Evolutionary conservation across 192 early-diverging fungal species (phyloP), one percentile per base, ranked within the genome.

Genomic region (Coemansia sp.): DNA sequence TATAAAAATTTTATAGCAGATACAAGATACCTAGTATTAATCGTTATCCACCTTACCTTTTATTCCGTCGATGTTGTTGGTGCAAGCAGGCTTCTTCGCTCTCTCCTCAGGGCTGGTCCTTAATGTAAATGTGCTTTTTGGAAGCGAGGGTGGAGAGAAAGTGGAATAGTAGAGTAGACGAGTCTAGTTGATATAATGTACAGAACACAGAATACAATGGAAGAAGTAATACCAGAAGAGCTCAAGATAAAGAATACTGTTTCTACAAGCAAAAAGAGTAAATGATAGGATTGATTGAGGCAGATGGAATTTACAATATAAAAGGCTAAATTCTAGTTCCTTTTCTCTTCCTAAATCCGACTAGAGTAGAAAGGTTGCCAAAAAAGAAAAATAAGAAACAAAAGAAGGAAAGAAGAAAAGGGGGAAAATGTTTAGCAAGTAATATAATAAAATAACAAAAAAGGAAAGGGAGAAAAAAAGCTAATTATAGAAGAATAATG

Each of bases 391-490:
- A 40, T 45, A 69, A 42, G 41, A 40, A 62, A 42, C 9, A 52
- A 9, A 32, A 59, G 54, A 57, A 43, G 36, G 57, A 59, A 59
- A 32, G 36, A 32, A 21, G 39, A 21, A 36, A 58, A 58, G 36
- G 56, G 56, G 36, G 43, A 45, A 18, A 49, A 47, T 63, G 7
- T 11, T 62, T 41, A 11, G 48, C 32, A 42, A n/a, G 40, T 41
- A 61, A 61, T 63, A 63, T 63, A 63, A 45, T 39, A 37, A 58
- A 41, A 63, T 65, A 40, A 58, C 46, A 70, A 16, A 62, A 32
- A 42, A 66, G 40, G 12, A 62, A 43, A 51, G 42, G 41, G 54
- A 42, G 22, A 68, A 37, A 42, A 55, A 32, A 32, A 32, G 32
- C 32, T 39, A 37, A 58, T 56, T 26, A 63, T 65, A 40, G 49